Base-by-base conservation (phyloP, 495 filamentous ascomycete species). In the Penicillium tannophilum region DNA sequence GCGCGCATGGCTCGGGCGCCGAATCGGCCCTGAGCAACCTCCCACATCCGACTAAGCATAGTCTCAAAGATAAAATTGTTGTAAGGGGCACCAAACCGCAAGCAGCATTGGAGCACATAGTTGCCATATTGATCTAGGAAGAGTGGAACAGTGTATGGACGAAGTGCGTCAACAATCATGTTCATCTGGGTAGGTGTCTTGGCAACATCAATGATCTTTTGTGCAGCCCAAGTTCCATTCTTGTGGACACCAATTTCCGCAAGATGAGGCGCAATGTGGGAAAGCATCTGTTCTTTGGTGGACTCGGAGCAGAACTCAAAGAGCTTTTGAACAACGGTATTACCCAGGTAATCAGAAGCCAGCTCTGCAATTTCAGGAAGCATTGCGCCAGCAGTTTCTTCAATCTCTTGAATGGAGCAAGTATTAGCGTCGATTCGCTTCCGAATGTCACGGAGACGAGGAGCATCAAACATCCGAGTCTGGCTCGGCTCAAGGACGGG, bases 81-180 rank as follows among this genome's bases (percentile, higher is more conserved):
- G 77, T 84, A 92, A 5, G 93, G 92, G 28, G 84, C 72, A 24
- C 88, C 90, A 68, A 97, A 98, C 55, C 93, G 90, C 33, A 98
- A 80, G 69, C 93, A 97, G 64, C 93, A 92, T 74, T 98, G 94
- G 58, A 98, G 79, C 39, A 98, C 94, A 65, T 98, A 98, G 76
- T 98, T 98, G 60, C 94, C 94, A 64, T 95, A 98, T 68, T 98
- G 94, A 67, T 98, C 94, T 14, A 97, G 82, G 82, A 98, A 98
- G 20, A 97, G 78, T 3, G 92, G 89, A 24, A 97, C 84, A 6
- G 88, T 90, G 75, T 95, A 97, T 1, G 90, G 86, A 9, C 89
- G 86, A 30, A 98, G 79, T 60, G 88, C 82, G 59, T 96, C 84
- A 30, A 95, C 88, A 63, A 97, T 92, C 71, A 91, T 80, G 35